Conservation (phyloP, 106 monocot genomes). For the Dioscorea alata region DNA sequence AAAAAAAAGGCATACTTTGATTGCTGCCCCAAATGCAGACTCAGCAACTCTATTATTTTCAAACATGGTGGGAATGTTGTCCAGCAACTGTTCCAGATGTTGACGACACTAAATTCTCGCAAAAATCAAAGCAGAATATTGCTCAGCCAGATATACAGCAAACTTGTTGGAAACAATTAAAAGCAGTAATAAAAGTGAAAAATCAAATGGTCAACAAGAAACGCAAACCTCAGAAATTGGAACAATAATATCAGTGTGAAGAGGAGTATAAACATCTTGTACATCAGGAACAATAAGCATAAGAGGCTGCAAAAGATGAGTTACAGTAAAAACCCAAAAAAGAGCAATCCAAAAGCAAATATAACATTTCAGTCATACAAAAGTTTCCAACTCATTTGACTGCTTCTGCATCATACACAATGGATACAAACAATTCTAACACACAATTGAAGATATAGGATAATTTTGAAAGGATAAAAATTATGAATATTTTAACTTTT, state of each 20-base stretch:
- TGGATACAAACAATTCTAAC: too few species aligned
- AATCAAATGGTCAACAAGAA: not conserved
- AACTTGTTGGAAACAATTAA: too few species aligned
- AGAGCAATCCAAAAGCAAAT: not conserved
- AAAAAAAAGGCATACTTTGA: conserved; percentile 43
- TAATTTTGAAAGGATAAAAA: too few species aligned
- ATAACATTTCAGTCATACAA: not conserved
- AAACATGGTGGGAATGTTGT: conserved; percentile 92
- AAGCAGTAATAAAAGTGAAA: too few species aligned
- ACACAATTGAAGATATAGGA: too few species aligned
- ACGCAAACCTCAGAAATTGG: conserved; percentile 73
- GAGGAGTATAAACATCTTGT: conserved; percentile 97
- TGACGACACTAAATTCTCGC: conserved; percentile 73
- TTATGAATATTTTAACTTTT: too few species aligned
- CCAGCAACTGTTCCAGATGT: conserved; percentile 86
- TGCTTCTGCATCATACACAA: too few species aligned
- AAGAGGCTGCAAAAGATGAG: conserved; percentile 51
- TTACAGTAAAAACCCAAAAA: not conserved
- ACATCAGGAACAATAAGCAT: conserved; percentile 99
- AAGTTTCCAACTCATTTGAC: not conserved
- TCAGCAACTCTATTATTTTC: conserved; percentile 76
- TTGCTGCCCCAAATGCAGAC: conserved; percentile 96
- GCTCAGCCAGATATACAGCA: too few species aligned
- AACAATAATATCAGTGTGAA: conserved; percentile 82
- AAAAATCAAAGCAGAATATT: not conserved